Conservation (phyloP, 2,329 filamentous ascomycete genomes). For the Aspergillus chevalieri region DNA sequence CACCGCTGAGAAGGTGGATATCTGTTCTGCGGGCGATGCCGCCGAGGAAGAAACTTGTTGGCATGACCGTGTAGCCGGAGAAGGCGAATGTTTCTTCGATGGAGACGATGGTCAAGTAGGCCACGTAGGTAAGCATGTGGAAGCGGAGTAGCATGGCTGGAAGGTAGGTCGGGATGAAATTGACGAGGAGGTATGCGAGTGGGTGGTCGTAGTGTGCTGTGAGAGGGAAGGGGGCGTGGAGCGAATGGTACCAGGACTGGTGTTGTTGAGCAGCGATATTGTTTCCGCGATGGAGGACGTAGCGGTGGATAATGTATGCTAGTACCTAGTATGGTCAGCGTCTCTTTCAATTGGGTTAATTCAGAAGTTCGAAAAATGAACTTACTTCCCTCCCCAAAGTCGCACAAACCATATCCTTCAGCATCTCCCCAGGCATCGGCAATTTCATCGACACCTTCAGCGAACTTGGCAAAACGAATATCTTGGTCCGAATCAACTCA, state of each 20-base stretch:
- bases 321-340: conserved; percentile 16
- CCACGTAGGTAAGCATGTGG: conserved; percentile 55
- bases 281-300: conserved; percentile 58
- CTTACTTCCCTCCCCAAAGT: conserved; percentile 54
- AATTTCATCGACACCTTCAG: conserved; percentile 54
- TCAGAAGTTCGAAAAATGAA: neutral
- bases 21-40: conserved; percentile 55
- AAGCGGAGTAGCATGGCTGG: conserved; percentile 54
- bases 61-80: conserved; percentile 54
- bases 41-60: conserved; percentile 52
- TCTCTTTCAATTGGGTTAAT: neutral
- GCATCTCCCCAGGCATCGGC: conserved; percentile 58
- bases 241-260: conserved; percentile 50
- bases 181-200: conserved; percentile 46
- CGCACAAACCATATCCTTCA: conserved; percentile 49
- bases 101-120: conserved; percentile 50
- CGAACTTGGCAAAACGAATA: conserved; percentile 49
- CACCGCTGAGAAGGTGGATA: conserved; percentile 46
- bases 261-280: conserved; percentile 51
- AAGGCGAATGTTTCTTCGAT: conserved; percentile 56
- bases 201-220: conserved; percentile 58
- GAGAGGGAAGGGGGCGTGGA: conserved; percentile 50
- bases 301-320: conserved; percentile 66
- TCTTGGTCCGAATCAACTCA: conserved; percentile 50
- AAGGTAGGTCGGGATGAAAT: conserved; percentile 52